Evolutionary conservation across 495 filamentous ascomycete species (phyloP), one percentile per base, ranked within the genome.

Genomic region (Chlorociboria aeruginascens): DNA sequence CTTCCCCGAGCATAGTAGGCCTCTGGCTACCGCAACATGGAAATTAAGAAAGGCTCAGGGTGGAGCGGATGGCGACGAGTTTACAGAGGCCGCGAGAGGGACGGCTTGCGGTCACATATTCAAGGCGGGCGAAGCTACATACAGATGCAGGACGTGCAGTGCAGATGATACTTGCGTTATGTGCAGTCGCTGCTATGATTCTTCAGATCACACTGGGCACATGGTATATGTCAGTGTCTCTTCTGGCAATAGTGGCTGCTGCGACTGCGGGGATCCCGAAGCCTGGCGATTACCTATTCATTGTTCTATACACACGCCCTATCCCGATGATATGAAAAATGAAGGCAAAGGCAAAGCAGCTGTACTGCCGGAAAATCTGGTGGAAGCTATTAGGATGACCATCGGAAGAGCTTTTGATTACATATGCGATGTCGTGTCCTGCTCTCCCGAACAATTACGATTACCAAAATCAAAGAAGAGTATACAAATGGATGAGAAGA

Each of bases 41-140:
- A 89, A 81, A 57, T 69, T 97, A 29, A 72, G 81, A 33, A 77
- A 82, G 46, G 89, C 88, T 16, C 93, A 96, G 59, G 92, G 90
- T n/a, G 84, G 87, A 8, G 71, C 83, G 40, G 89, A 95, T 54
- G 92, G 92, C 9, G 86, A 90, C 3, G 92, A 98, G 62, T 98
- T 97, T 63, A 93, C 85, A 42, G 85, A 86, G 52, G 83, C 83
- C 30, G 92, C 93, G 38, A 77, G 89, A 55, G 92, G 92, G 42
- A 94, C 90, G 62, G 79, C 86, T n/a, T 98, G 92, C 61, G 92
- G 92, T 7, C 92, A 98, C 69, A 97, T 98, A 51, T 93, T 97
- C 71, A 83, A 86, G 62, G 71, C 71, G 28, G 92, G 89, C 2
- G 92, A 98, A 67, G 86, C 89, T 35, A 87, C 88, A 33, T 98